A percentile compares a stretch with the other conserved stretches of the same genome.
These are phyloP conservation scores for Cafeteria roenbergensis DNA, from an alignment of 108 stramenopile species.

Conservation along the genomic window DNA sequence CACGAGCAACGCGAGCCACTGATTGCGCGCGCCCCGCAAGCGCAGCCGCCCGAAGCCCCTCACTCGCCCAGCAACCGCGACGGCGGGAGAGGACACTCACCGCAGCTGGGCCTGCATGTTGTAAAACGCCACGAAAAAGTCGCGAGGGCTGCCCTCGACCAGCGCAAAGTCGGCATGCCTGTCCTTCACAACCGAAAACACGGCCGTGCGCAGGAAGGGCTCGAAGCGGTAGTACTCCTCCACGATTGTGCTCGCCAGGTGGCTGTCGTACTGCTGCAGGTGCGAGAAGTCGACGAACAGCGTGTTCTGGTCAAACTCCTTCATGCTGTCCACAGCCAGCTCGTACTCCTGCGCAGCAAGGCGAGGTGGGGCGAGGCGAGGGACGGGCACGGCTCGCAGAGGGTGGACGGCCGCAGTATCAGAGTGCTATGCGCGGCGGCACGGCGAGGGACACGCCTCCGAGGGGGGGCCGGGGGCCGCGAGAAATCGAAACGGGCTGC, in stretches of 20 bases:
- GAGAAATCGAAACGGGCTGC: no score
- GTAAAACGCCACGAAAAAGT: conserved; percentile 67
- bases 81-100: neutral
- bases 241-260: conserved; percentile 51
- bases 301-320: conserved; percentile 13
- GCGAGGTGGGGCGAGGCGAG: no score
- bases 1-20: no score
- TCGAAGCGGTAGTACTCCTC: conserved; percentile 69
- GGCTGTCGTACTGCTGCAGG: conserved; percentile 11
- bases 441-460: no score
- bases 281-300: conserved; percentile 24
- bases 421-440: no score
- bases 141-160: conserved; percentile 2
- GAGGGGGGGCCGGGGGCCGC: no score
- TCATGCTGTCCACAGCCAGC: conserved; percentile 3
- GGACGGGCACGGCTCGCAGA: no score
- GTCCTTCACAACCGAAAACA: conserved; percentile 42
- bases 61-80: no score
- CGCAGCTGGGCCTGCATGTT: conserved; percentile 36
- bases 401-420: no score
- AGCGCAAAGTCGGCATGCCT: conserved; percentile 43
- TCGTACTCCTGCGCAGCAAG: conserved; percentile 11
- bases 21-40: no score
- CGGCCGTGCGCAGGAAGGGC: conserved; percentile 53
- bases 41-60: no score